Evolutionary conservation across 176 grass and related monocot genomes (phyloP), one percentile per base, ranked within the genome.

Genomic region (Zizania latifolia): DNA sequence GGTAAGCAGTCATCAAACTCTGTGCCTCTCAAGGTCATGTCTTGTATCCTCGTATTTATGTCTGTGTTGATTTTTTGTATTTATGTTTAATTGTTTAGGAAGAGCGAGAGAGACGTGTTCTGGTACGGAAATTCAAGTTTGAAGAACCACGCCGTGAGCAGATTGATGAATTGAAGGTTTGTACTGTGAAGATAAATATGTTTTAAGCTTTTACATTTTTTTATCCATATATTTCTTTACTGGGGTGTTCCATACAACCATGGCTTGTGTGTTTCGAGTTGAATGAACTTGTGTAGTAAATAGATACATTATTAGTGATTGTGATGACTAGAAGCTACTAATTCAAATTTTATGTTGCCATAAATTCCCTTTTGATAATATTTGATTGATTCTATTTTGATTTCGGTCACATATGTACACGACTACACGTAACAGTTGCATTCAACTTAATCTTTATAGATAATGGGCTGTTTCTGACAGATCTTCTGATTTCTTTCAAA

Each of bases 141-240:
- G 95, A 99, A 90, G 91, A 99, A 61, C 91, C 87, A 23, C 89
- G 95, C 4, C 95, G 91, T 39, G 95, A 99, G 84, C 95, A 90
- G 65, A 94, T 99, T 78, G 91, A 99, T 72, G 95, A 99, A 54
- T 62, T 99, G 13, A 93, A 99, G 90, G 95, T 98, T 85, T 62
- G 76, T 78, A 68, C 66, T 31, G 23, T 33, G 16, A 23, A 72
- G 72, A 43, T 8, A n/a, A 10, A 65, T 17, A 2, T 45, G 22
- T 72, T 82, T 70, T 34, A 46, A 39, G 46, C 21, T 55, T 82
- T 72, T 66, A n/a, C n/a, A 67, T 69, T 82, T 74, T 19, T 19
- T n/a, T n/a, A 8, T 28, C 63, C 55, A 38, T 78, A 66, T 81
- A 24, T 55, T 76, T 22, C 48, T 44, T 11, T 39, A n/a, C n/a